Evolutionary conservation across 352 stramenopile species (phyloP).

Genomic region (Blastocystis sp.): DNA sequence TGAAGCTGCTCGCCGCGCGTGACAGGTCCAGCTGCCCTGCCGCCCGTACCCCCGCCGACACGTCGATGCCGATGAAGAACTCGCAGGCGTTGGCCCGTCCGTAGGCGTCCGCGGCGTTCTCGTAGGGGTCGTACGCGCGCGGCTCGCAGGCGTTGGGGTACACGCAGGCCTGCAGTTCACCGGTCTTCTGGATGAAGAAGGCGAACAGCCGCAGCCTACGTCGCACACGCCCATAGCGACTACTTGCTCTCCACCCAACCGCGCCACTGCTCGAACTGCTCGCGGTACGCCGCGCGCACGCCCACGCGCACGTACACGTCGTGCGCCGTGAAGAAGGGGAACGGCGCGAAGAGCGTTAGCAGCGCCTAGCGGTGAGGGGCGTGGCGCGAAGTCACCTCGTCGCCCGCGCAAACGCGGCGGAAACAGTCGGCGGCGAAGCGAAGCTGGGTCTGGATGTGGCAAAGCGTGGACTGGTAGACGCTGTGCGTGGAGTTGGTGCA

Average conservation of each 20-base stretch:
- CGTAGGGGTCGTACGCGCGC: too few species aligned
- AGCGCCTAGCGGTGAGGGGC: background rate
- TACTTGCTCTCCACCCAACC: constrained; percentile 60
- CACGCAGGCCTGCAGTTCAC: background rate
- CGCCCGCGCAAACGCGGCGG: background rate
- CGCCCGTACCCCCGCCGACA: background rate
- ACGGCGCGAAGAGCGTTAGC: background rate
- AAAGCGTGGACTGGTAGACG: background rate
- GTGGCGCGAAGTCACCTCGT: background rate
- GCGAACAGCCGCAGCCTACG: constrained; percentile 11
- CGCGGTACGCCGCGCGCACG: background rate
- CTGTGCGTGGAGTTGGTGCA: constrained; percentile 3
- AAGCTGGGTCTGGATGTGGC: background rate
- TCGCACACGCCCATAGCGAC: background rate
- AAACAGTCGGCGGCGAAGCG: background rate
- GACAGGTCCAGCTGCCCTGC: background rate
- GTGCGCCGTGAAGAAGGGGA: background rate
- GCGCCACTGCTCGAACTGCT: constrained; percentile 23
- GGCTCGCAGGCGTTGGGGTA: background rate
- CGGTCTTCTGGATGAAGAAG: background rate
- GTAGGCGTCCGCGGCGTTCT: background rate
- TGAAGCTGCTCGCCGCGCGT: background rate
- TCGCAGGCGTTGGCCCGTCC: background rate
- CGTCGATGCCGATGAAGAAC: background rate
- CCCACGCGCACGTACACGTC: background rate